These are phyloP conservation scores for Epichloe amarillans DNA, from an alignment of 2,329 filamentous ascomycete genomes.

Conservation along the genomic window DNA sequence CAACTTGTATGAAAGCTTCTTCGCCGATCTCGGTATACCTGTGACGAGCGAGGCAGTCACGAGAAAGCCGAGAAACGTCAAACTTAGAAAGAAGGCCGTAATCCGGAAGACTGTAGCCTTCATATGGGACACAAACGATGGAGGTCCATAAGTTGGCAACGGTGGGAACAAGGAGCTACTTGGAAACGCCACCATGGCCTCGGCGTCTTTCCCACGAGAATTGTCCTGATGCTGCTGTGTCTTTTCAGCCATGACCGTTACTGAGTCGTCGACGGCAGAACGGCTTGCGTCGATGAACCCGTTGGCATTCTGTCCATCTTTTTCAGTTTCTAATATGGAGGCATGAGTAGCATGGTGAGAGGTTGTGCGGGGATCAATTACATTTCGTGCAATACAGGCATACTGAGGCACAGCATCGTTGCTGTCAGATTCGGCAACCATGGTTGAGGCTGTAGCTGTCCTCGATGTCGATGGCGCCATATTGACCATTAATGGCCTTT, in stretches of 20 bases:
- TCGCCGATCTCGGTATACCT: conserved; percentile 40
- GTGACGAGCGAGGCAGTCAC: conserved; percentile 62
- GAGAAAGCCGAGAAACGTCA: conserved; percentile 64
- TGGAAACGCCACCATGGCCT: not conserved
- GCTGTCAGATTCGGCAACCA: not conserved
- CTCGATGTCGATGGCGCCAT: not conserved
- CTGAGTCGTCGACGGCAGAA: conserved; percentile 6
- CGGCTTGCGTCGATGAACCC: not conserved
- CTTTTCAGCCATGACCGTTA: conserved; percentile 35
- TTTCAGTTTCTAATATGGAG: not conserved
- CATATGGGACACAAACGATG: conserved; percentile 35
- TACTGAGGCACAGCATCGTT: not conserved
- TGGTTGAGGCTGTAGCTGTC: not conserved
- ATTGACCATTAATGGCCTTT: not conserved
- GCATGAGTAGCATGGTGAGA: not conserved
- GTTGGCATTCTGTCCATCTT: not conserved
- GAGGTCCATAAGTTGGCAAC: conserved; percentile 67
- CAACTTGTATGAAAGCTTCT: conserved; percentile 36
- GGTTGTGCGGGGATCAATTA: not conserved
- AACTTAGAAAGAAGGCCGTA: conserved; percentile 57
- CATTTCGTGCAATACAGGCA: not conserved
- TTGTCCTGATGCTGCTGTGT: not conserved
- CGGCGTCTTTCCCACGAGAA: not conserved
- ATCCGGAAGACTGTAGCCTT: conserved; percentile 31
- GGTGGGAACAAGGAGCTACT: conserved; percentile 78